Percentiles rank a stretch among this genome's conserved stretches.
Evolutionary conservation across 768 basidiomycete genomes (phyloP).

Genomic region (Russula ochroleuca): DNA sequence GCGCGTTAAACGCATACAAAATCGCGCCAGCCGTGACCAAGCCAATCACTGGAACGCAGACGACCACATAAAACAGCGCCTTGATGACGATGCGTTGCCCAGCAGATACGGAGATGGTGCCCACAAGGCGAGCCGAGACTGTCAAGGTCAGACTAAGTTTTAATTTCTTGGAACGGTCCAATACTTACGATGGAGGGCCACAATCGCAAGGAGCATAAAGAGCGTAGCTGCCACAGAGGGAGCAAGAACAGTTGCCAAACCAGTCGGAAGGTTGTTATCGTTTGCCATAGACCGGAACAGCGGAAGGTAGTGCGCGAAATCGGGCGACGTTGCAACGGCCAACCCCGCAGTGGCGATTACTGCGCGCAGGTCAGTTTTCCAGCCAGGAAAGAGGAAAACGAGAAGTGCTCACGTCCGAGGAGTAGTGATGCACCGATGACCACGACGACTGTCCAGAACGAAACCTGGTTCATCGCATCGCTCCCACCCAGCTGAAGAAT

Average conservation of each 20-base stretch:
- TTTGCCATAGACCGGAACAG: conserved; percentile 55
- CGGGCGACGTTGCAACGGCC: conserved; percentile 62
- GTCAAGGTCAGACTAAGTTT: conserved; percentile 1
- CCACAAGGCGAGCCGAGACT: conserved; percentile 35
- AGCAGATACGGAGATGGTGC: conserved; percentile 58
- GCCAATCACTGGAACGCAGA: conserved; percentile 54
- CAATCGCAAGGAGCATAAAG: conserved; percentile 53
- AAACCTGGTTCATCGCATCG: conserved; percentile 41
- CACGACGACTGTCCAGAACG: conserved; percentile 56
- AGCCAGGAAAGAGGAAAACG: neutral
- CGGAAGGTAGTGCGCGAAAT: conserved; percentile 64
- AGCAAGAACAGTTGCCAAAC: conserved; percentile 62
- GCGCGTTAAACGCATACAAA: conserved; percentile 59
- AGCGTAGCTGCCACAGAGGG: conserved; percentile 59
- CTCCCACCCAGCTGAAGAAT: conserved; percentile 57
- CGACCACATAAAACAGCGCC: conserved; percentile 57
- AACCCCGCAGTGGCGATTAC: conserved; percentile 71
- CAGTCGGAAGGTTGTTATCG: conserved; percentile 50
- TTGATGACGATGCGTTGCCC: conserved; percentile 59
- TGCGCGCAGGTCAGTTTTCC: conserved; percentile 31
- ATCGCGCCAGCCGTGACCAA: conserved; percentile 64
- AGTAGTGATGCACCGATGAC: conserved; percentile 51
- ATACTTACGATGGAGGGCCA: conserved; percentile 53
- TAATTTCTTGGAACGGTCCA: neutral
- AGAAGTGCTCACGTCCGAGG: conserved; percentile 50